These are phyloP conservation scores for Rhizopus delemar DNA, from an alignment of 371 early-diverging fungal genomes.

Conservation along the genomic window DNA sequence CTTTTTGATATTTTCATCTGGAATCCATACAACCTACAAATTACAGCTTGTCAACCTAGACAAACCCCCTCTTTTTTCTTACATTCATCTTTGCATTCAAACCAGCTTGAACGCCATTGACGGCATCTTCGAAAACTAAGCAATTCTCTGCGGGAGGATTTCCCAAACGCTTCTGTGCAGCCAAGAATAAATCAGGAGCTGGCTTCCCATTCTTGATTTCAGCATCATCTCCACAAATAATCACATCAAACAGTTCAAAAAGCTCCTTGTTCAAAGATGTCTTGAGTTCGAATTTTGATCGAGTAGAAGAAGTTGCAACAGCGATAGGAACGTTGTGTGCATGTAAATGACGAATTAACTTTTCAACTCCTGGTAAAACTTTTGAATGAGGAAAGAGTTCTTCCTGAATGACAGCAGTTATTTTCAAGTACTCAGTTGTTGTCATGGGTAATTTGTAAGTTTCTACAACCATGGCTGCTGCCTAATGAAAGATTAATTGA, in stretches of 20 bases:
- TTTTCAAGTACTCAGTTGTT: conserved; percentile 72
- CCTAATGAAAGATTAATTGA: conserved; percentile 34
- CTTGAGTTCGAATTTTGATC: conserved; percentile 74
- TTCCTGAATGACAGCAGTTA: conserved; percentile 40
- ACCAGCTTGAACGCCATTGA: conserved; percentile 82
- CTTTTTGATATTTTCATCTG: conserved; percentile 64
- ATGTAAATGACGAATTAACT: conserved; percentile 77
- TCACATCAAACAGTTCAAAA: conserved; percentile 77
- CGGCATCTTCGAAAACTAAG: conserved; percentile 93
- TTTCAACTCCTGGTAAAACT: conserved; percentile 75
- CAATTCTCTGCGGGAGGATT: conserved; percentile 62
- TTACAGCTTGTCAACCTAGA: neutral
- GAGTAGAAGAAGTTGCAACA: conserved; percentile 85
- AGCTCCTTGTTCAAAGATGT: conserved; percentile 68
- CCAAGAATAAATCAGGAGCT: conserved; percentile 86
- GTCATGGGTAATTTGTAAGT: conserved; percentile 73
- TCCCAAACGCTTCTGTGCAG: conserved; percentile 59
- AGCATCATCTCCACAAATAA: conserved; percentile 87
- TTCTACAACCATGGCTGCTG: conserved; percentile 70
- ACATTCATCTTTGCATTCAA: conserved; percentile 81
- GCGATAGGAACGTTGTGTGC: conserved; percentile 79
- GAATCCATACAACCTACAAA: conserved; percentile 76
- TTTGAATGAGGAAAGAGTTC: conserved; percentile 62
- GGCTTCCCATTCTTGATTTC: conserved; percentile 83
- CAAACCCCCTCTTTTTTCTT: conserved; percentile 19